These are phyloP conservation scores for Extremus antarcticus DNA, from an alignment of 495 filamentous ascomycete genomes.

Conservation along the genomic window DNA sequence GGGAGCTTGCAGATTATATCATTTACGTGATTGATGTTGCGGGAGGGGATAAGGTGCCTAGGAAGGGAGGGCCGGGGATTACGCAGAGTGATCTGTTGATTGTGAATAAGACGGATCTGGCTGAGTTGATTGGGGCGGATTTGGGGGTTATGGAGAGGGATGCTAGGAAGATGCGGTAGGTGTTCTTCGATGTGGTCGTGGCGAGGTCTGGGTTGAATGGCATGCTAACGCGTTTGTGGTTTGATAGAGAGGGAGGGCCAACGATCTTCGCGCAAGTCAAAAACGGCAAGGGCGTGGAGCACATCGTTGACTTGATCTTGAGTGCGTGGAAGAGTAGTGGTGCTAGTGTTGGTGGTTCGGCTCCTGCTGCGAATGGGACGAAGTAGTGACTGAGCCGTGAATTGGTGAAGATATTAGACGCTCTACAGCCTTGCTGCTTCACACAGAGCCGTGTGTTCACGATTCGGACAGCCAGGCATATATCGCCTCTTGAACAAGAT, in stretches of 20 bases:
- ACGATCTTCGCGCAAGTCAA: slow-evolving; percentile 98
- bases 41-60: slow-evolving; percentile 92
- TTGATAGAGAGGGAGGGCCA: slow-evolving; percentile 63
- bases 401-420: no score
- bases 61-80: slow-evolving; percentile 94
- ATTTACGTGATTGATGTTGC: slow-evolving; percentile 96
- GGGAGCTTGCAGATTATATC: slow-evolving; percentile 93
- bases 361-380: background rate
- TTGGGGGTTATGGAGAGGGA: slow-evolving; percentile 90
- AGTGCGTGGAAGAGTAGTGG: slow-evolving; percentile 76
- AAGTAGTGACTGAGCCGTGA: background rate
- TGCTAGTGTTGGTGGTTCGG: slow-evolving; percentile 1
- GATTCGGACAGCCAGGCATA: no score
- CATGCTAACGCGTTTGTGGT: slow-evolving; percentile 1
- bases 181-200: background rate
- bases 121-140: slow-evolving; percentile 84
- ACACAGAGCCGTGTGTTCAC: no score
- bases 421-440: no score
- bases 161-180: slow-evolving; percentile 71
- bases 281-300: slow-evolving; percentile 69
- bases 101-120: slow-evolving; percentile 94
- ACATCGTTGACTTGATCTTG: slow-evolving; percentile 78
- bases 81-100: slow-evolving; percentile 87
- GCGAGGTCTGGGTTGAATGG: background rate
- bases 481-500: no score